A percentile compares a stretch with the other conserved stretches of the same genome.
Conservation (phyloP, 768 basidiomycete species). For the Pleurotus eryngii region DNA sequence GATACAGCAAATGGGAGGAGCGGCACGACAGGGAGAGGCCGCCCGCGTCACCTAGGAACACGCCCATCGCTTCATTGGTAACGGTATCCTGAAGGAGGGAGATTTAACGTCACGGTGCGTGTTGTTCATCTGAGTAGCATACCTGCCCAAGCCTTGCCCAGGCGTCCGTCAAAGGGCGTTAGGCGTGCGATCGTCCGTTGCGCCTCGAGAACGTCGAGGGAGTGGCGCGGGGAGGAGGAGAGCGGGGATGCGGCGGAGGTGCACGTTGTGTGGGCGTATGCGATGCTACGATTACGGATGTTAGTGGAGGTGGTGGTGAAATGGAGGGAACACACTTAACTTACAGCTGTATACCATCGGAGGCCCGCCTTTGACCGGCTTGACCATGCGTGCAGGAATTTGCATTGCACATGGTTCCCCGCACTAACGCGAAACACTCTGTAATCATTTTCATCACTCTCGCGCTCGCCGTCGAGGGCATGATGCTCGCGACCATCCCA, state of each 20-base stretch:
- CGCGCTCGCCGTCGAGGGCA: not conserved
- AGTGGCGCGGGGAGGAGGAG: slow-evolving; percentile 33
- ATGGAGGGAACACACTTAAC: slow-evolving; percentile 40
- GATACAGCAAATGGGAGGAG: not conserved
- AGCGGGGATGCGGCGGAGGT: slow-evolving; percentile 62
- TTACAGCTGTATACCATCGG: slow-evolving; percentile 59
- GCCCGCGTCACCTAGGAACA: slow-evolving; percentile 58
- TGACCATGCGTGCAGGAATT: slow-evolving; percentile 44
- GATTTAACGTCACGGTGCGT: not conserved
- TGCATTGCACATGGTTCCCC: slow-evolving; percentile 43
- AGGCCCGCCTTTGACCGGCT: slow-evolving; percentile 32
- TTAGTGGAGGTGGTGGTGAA: slow-evolving; percentile 1
- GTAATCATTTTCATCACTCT: slow-evolving; percentile 5
- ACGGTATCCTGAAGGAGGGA: slow-evolving; percentile 27
- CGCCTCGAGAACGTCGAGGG: slow-evolving; percentile 45
- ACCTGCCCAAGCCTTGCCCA: slow-evolving; percentile 66
- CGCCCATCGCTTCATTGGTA: slow-evolving; percentile 38
- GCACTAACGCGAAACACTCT: slow-evolving; percentile 12
- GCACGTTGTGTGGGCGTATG: slow-evolving; percentile 67
- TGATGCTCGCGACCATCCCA: slow-evolving; percentile 38
- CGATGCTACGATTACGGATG: slow-evolving; percentile 40
- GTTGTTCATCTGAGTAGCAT: slow-evolving; percentile 14
- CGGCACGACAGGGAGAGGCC: slow-evolving; percentile 36
- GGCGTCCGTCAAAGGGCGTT: slow-evolving; percentile 66
- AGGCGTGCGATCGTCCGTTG: slow-evolving; percentile 45